These are phyloP conservation scores for Gleditsia sinensis DNA, from an alignment of 306 rosid genomes.

Conservation along the genomic window DNA sequence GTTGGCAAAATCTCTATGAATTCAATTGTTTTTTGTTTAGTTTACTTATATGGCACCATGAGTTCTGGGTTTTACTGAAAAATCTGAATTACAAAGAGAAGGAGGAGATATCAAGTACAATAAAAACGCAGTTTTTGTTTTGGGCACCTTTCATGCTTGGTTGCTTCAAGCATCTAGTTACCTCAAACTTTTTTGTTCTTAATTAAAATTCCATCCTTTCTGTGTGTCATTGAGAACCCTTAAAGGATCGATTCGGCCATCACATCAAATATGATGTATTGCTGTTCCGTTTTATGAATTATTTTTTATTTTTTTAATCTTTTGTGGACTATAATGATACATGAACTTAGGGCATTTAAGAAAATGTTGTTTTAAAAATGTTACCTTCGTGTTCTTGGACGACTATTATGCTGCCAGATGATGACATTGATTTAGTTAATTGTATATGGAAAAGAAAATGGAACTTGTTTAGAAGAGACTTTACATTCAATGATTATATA, in stretches of 20 bases:
- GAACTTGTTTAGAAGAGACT: neutral
- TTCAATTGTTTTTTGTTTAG: neutral
- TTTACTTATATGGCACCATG: constrained; percentile 20
- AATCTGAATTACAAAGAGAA: neutral
- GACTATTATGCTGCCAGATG: neutral
- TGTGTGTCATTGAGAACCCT: neutral
- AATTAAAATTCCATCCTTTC: neutral
- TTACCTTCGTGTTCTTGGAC: constrained; percentile 4
- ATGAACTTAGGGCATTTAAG: neutral
- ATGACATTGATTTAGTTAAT: neutral
- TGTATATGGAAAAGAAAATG: neutral
- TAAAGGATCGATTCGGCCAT: neutral
- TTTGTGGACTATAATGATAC: neutral
- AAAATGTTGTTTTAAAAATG: neutral
- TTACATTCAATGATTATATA: neutral
- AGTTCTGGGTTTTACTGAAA: neutral
- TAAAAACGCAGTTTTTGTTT: neutral
- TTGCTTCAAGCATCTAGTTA: neutral
- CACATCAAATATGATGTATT: neutral
- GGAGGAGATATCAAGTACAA: neutral
- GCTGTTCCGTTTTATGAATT: neutral
- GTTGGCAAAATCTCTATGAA: neutral
- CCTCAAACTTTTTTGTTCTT: neutral
- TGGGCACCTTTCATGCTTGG: neutral
- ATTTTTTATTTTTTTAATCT: constrained; percentile 17